Evolutionary conservation across 1,284 basidiomycete species (phyloP).

Genomic region (Sporisorium reilianum): DNA sequence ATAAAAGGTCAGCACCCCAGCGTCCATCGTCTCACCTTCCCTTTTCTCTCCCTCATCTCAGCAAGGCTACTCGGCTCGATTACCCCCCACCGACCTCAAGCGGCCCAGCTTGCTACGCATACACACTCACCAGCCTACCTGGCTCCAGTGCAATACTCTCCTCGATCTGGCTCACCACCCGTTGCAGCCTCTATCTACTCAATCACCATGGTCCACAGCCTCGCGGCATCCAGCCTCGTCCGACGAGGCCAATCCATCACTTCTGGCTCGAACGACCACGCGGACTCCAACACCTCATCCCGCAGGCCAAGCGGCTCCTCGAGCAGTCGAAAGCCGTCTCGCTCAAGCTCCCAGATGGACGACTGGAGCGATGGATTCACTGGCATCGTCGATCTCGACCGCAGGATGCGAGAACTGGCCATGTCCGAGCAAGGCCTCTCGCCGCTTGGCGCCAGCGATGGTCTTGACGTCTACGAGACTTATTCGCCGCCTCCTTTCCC

Average conservation of each 20-base stretch:
- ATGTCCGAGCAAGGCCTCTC: constrained; percentile 36
- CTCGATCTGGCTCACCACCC: neutral
- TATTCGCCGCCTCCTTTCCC: constrained; percentile 7
- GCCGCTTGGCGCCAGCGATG: neutral
- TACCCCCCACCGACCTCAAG: neutral
- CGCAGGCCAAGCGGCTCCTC: constrained; percentile 30
- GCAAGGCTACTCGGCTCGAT: neutral
- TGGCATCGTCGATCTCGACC: constrained; percentile 51
- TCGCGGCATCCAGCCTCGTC: constrained; percentile 18
- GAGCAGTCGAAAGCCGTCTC: constrained; percentile 16
- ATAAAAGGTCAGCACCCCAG: neutral
- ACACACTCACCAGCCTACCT: neutral
- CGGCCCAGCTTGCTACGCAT: neutral
- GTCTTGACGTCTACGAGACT: constrained; percentile 20
- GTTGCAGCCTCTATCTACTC: neutral
- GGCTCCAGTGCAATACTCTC: neutral
- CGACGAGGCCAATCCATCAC: constrained; percentile 19
- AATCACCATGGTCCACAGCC: constrained; percentile 9
- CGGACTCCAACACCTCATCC: constrained; percentile 24
- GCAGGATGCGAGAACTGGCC: constrained; percentile 51
- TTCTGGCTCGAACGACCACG: constrained; percentile 5
- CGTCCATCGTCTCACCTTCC: neutral
- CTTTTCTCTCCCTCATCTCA: neutral
- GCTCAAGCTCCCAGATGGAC: constrained; percentile 32
- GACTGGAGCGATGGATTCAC: constrained; percentile 54